phyloP scores from a whole-genome alignment of 306 rosid species.

The Vicia sativa region DNA sequence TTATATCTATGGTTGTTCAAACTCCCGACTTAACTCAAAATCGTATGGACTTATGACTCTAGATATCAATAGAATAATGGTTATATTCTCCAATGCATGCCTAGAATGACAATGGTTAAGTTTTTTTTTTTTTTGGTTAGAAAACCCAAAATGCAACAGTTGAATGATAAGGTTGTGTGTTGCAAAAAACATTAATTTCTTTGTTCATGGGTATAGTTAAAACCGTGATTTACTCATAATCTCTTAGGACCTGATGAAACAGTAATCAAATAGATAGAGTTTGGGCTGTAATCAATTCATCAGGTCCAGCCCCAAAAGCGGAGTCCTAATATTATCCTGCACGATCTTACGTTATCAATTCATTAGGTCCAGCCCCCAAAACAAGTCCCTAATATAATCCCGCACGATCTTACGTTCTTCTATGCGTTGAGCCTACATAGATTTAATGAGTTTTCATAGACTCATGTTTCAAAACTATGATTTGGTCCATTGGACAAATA shows the following conservation, averaged over 20 bases:
- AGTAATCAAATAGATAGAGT: no score
- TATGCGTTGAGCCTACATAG: neutral
- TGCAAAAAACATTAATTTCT: neutral
- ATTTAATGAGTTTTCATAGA: neutral
- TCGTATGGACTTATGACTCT: neutral
- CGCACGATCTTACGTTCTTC: neutral
- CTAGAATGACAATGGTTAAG: neutral
- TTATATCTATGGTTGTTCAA: neutral
- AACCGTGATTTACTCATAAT: neutral
- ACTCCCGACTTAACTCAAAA: neutral
- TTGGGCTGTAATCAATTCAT: no score
- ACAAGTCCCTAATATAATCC: neutral
- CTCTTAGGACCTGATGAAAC: no score
- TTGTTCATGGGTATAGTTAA: neutral
- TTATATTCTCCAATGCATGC: slow-evolving; percentile 1
- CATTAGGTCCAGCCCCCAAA: no score
- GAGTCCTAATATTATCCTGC: neutral
- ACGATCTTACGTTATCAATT: neutral
- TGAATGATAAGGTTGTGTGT: neutral
- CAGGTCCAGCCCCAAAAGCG: no score
- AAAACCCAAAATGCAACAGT: neutral
- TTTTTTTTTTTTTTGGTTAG: neutral
- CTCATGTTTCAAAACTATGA: neutral
- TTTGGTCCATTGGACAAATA: neutral
- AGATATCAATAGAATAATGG: neutral